These are phyloP conservation scores for Alternaria atra DNA, from an alignment of 2,329 filamentous ascomycete species.

Conservation along the genomic window DNA sequence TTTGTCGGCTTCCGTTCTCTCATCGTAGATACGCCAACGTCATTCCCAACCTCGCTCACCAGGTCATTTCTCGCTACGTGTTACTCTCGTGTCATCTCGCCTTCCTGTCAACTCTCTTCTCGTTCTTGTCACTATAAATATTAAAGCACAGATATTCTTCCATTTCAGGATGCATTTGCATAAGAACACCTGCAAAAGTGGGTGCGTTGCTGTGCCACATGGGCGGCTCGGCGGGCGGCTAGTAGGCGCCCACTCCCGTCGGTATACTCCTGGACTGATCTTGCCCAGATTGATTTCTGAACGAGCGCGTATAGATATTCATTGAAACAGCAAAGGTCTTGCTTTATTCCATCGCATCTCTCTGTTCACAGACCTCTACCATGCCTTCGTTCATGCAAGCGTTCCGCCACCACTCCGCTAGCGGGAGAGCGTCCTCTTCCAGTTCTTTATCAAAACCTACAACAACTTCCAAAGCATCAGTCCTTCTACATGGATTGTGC, in stretches of 20 bases:
- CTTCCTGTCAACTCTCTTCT: too few species aligned
- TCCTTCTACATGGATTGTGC: not conserved
- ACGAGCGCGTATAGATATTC: too few species aligned
- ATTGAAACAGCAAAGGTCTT: not conserved
- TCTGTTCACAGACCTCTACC: not conserved
- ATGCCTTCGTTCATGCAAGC: constrained; percentile 4
- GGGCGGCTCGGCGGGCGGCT: not conserved
- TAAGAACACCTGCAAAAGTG: not conserved
- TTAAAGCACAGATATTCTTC: too few species aligned
- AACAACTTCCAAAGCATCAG: not conserved
- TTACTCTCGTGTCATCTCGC: too few species aligned
- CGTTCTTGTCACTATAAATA: too few species aligned
- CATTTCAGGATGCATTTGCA: not conserved
- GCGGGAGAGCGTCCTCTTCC: not conserved
- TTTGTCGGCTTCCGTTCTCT: too few species aligned
- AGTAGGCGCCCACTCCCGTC: not conserved
- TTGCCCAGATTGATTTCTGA: not conserved
- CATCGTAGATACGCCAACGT: too few species aligned
- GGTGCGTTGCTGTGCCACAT: not conserved
- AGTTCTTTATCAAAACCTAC: not conserved
- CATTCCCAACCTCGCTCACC: too few species aligned
- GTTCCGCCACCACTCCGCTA: not conserved
- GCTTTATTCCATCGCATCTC: not conserved
- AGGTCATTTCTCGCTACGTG: too few species aligned
- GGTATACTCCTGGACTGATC: too few species aligned